Conservation (phyloP, 2,329 filamentous ascomycete species). For the Microthyrium microscopicum region DNA sequence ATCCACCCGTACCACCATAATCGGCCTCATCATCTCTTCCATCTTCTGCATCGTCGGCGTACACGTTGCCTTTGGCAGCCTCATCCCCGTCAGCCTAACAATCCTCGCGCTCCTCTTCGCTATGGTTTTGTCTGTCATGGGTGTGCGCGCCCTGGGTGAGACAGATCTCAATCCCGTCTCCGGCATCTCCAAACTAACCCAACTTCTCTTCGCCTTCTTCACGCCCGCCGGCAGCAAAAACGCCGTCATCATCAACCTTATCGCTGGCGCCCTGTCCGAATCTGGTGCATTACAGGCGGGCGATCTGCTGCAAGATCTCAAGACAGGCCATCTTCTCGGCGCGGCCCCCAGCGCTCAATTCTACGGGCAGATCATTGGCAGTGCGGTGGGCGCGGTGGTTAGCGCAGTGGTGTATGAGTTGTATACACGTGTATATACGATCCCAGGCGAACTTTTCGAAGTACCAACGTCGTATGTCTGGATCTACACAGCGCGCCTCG, state of each 20-base stretch:
- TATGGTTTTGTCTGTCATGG: conserved; percentile 49
- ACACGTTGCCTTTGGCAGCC: conserved; percentile 63
- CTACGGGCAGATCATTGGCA: conserved; percentile 88
- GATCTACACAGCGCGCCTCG: conserved; percentile 88
- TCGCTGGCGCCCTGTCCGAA: conserved; percentile 78
- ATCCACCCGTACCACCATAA: conserved; percentile 48
- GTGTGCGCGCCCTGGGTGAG: conserved; percentile 50
- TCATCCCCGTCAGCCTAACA: conserved; percentile 71
- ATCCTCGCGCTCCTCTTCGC: conserved; percentile 68
- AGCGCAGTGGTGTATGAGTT: conserved; percentile 77
- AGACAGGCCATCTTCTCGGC: conserved; percentile 84
- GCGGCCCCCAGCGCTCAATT: conserved; percentile 91
- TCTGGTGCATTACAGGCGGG: conserved; percentile 83
- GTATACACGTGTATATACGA: conserved; percentile 77
- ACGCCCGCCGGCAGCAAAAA: conserved; percentile 61
- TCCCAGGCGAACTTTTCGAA: conserved; percentile 80
- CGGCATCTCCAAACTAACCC: conserved; percentile 90
- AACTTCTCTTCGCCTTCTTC: conserved; percentile 84
- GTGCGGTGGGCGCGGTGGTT: conserved; percentile 67
- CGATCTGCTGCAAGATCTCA: conserved; percentile 92
- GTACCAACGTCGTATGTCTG: conserved; percentile 92
- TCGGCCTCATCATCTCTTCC: conserved; percentile 64
- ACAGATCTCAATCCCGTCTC: conserved; percentile 94
- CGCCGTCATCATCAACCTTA: conserved; percentile 84
- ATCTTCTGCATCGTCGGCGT: conserved; percentile 67